phyloP scores from a whole-genome alignment of 1,284 basidiomycete species.

The Rhodotorula sp. region DNA sequence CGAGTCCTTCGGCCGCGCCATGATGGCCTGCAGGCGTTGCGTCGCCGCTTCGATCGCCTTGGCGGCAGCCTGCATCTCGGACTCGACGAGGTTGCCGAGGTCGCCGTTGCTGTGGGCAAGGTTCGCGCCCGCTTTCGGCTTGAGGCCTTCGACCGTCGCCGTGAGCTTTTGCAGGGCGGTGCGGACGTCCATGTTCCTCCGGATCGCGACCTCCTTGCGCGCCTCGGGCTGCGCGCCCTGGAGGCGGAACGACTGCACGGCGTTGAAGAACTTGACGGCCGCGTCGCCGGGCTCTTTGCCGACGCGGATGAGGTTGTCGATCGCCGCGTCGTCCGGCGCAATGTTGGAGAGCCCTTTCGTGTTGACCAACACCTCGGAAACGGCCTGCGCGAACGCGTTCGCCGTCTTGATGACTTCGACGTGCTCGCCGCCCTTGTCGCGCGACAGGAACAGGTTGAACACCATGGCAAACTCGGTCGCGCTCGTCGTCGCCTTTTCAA shows the following conservation, averaged over 20 bases:
- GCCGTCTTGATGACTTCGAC: constrained; percentile 98
- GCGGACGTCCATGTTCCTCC: constrained; percentile 83
- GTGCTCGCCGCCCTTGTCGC: constrained; percentile 85
- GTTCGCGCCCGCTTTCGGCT: constrained; percentile 71
- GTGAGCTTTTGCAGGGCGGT: constrained; percentile 78
- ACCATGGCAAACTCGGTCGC: constrained; percentile 94
- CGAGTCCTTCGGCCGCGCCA: constrained; percentile 79
- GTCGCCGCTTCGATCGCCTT: constrained; percentile 92
- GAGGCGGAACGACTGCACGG: constrained; percentile 92
- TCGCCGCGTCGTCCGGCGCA: constrained; percentile 82
- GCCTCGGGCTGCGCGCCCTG: constrained; percentile 56
- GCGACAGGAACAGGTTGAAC: constrained; percentile 86
- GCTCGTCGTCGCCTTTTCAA: constrained; percentile 91
- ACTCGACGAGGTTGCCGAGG: constrained; percentile 93
- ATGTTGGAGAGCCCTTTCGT: constrained; percentile 95
- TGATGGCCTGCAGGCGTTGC: constrained; percentile 80
- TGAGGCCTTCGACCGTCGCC: constrained; percentile 77
- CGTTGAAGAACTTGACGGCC: constrained; percentile 87
- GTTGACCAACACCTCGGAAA: constrained; percentile 86
- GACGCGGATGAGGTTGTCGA: constrained; percentile 81
- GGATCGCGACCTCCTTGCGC: constrained; percentile 81
- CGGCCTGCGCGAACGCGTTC: constrained; percentile 91
- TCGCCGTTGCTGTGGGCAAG: constrained; percentile 81
- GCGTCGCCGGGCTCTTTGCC: constrained; percentile 84
- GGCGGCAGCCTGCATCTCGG: constrained; percentile 93